Evolutionary conservation across 2,329 filamentous ascomycete genomes (phyloP), one percentile per base, ranked within the genome.

Genomic region (Penicillium rolfsii): DNA sequence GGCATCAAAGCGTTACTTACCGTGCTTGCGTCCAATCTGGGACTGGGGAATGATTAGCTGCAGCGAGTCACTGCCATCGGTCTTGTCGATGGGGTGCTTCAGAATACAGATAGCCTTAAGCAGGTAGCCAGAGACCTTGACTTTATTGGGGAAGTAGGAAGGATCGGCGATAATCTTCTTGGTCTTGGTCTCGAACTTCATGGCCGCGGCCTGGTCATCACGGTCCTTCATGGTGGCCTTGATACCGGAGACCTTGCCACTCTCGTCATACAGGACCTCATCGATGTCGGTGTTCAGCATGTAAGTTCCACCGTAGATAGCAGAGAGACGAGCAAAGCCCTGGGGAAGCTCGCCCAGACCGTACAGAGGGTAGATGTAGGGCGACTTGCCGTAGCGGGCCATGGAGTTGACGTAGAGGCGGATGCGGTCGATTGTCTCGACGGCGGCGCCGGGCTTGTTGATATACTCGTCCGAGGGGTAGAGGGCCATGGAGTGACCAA

Each of bases 361-460:
- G 82, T 99, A 99, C 35, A 98, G 88, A 52, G 95, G 96, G 84
- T 99, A 99, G 82, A 99, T 98, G 84, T 98, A 99, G 49, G 95
- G 96, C 12, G 93, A 98, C 82, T 97, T 98, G 80, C 95, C 95
- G 80, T 98, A 98, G 65, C 94, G 88, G 55, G 93, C 92, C 80
- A 99, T 96, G 33, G 93, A 97, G 85, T 97, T 97, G 70, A 94
- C 96, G 80, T 99, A 99, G 50, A 99, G 85, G 68, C 91, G 88
- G 77, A 99, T 97, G 71, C 94, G 92, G 79, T 94, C 87, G 71
- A 99, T 91, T 59, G 91, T 88, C 76, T 97, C 93, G 70, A 90
- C 88, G 48, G 93, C 92, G 73, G 83, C 82, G 67, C 93, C 93
- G 53, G 84, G 81, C 65, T 84, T 79, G 67, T 84, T 87, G 74